Base-by-base conservation (phyloP, 805 yeast genomes). In the Candida quercuum region DNA sequence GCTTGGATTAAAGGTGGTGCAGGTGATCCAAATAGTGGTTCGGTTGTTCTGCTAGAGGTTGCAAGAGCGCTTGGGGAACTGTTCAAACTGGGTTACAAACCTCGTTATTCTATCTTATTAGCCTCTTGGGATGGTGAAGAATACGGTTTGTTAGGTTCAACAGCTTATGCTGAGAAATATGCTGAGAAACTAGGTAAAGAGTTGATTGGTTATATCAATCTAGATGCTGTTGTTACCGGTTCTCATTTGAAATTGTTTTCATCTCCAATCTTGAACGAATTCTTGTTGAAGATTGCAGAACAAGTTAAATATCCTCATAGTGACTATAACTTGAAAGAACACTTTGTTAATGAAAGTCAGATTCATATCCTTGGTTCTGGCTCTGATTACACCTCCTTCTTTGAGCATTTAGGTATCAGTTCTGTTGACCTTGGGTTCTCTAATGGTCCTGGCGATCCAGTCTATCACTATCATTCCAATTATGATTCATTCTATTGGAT, bases 81-180 rank as follows among this genome's bases (percentile, higher is more conserved):
- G 36, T 43, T 56, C 23, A 62, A 69, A 42, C 45, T 54, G 1
- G 87, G 86, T 8, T 83, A 84, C 82, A 70, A 72, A 49, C 89
- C 89, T 25, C 57, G 67, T 35, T 67, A 86, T 52, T 71, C 85
- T 1, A 77, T 83, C 36, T 59, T 76, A 33, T 67, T 84, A 39
- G 86, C 83, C 1, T 76, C 85, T n/a, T 83, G 88, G 86, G 93
- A 83, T 54, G 91, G 86, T 37, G 91, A 84, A 57, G 91, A 84
- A 58, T 78, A 78, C 49, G 88, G 80, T 1, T 62, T 84, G 23
- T 49, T 84, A 17, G 93, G 93, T 2, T 78, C 86, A 2, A 84
- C 89, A 3, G 89, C 81, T 43, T 82, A 69, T 66, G 91, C 85
- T 21, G 91, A 83, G 57, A 76, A 75, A 38, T 64, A 75, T 38